Base-by-base conservation (phyloP, 2,329 filamentous ascomycete genomes). In the Beauveria sp. region DNA sequence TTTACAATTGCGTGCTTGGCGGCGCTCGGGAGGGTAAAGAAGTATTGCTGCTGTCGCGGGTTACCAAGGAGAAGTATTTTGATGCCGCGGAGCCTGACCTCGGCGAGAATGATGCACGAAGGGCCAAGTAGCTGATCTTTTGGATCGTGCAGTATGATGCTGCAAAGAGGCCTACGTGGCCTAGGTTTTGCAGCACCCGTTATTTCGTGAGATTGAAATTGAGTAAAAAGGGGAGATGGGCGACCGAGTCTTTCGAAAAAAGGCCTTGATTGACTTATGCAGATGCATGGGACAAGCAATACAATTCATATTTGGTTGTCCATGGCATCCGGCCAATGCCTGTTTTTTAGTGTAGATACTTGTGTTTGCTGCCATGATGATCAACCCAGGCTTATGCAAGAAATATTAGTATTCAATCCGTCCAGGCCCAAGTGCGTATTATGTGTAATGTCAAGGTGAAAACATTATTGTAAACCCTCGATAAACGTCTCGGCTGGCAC, bases 111-210 rank as follows among this genome's bases (percentile, higher is more conserved):
- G 69, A 73, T 49, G 66, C 65, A 1, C 14, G 26, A 12, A 54
- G 63, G 38, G 63, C 69, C 3, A 73, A 72, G 63, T 38, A 38
- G 45, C 66, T 73, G 16, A 64, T 74, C 58, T 65, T 69, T 42
- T 45, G 68, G 54, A 71, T 72, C 59, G 58, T 74, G 61, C 68
- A 70, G 30, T 74, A 73, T 47, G 67, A 73, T 65, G 67, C 69
- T 5, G 62, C 51, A 18, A 67, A 71, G 49, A 59, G 71, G 56
- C 70, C 69, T 22, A 68, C 67, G 42, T 70, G 52, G 61, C 63
- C 12, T 67, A 73, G n/a, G 54, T 72, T 40, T 40, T 72, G 60
- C 30, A 14, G 14, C 8, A 51, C 20, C 26, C 26, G 18, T 51
- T 26, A 10, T 51, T 51, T 34, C 18, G 7, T 2, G 16, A 24